A percentile compares a stretch with the other conserved stretches of the same genome.
These are phyloP conservation scores for Malania oleifera DNA, from an alignment of 164 flowering plant species.

Conservation along the genomic window DNA sequence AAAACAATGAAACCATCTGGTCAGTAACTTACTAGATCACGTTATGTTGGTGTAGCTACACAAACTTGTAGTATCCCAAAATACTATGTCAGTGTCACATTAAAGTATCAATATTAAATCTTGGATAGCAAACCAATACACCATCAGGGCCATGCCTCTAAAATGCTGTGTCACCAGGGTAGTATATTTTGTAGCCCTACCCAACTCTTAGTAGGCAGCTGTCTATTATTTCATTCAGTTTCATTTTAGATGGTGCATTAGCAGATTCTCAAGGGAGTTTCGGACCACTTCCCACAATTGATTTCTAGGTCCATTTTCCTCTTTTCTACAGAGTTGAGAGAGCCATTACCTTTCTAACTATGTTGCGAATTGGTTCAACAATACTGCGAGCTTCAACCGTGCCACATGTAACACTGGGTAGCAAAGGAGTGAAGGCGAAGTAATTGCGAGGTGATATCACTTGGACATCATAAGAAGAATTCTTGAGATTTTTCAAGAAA, in stretches of 20 bases:
- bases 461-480: constrained; percentile 54
- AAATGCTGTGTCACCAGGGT: too few relatives aligned
- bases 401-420: constrained; percentile 71
- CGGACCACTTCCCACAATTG: not conserved
- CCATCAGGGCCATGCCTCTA: too few relatives aligned
- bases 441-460: constrained; percentile 73
- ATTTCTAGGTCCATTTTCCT: not conserved
- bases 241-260: not conserved
- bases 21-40: not conserved
- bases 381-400: constrained; percentile 75
- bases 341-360: constrained; percentile 57
- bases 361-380: constrained; percentile 70
- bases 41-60: not conserved
- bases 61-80: too few relatives aligned
- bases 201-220: too few relatives aligned
- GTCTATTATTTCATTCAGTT: not conserved
- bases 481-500: constrained; percentile 52
- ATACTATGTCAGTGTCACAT: too few relatives aligned
- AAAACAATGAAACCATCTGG: not conserved
- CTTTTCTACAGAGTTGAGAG: too few relatives aligned
- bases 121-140: not conserved
- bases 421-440: constrained; percentile 69
- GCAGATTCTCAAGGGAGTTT: not conserved
- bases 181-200: too few relatives aligned
- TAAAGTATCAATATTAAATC: not conserved